These are phyloP conservation scores for Stentor roeselii DNA, from an alignment of 73 alveolate genomes.

Conservation along the genomic window DNA sequence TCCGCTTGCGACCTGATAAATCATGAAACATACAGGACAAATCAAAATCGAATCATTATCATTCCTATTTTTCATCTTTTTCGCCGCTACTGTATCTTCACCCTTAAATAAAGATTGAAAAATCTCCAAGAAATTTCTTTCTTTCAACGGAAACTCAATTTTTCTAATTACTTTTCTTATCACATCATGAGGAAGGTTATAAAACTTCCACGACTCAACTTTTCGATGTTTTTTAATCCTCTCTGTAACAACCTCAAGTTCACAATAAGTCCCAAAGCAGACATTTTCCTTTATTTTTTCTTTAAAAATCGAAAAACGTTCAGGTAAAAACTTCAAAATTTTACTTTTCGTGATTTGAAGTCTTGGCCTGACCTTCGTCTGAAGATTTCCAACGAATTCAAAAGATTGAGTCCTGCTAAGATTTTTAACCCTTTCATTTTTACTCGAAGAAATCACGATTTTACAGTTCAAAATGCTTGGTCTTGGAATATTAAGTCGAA, in stretches of 20 bases:
- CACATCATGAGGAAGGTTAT: not conserved
- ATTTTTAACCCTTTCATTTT: not conserved
- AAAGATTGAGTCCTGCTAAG: not conserved
- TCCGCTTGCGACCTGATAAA: not conserved
- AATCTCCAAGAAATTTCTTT: not conserved
- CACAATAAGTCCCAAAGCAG: constrained; percentile 2
- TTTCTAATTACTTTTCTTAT: not conserved
- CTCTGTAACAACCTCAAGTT: no score
- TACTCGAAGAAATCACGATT: not conserved
- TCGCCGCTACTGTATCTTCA: not conserved
- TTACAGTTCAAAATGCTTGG: not conserved
- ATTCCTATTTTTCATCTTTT: not conserved
- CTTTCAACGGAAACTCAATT: not conserved
- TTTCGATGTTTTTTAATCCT: not conserved
- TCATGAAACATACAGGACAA: not conserved
- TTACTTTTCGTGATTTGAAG: not conserved
- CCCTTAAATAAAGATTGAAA: no score
- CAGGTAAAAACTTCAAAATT: no score
- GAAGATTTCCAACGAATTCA: not conserved
- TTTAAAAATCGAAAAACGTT: not conserved
- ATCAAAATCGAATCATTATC: not conserved
- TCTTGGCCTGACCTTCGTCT: not conserved
- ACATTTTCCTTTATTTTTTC: not conserved
- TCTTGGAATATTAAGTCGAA: not conserved
- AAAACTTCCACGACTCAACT: not conserved